Conservation (phyloP, 208 protist genomes). For the Leishmania amazonensis region DNA sequence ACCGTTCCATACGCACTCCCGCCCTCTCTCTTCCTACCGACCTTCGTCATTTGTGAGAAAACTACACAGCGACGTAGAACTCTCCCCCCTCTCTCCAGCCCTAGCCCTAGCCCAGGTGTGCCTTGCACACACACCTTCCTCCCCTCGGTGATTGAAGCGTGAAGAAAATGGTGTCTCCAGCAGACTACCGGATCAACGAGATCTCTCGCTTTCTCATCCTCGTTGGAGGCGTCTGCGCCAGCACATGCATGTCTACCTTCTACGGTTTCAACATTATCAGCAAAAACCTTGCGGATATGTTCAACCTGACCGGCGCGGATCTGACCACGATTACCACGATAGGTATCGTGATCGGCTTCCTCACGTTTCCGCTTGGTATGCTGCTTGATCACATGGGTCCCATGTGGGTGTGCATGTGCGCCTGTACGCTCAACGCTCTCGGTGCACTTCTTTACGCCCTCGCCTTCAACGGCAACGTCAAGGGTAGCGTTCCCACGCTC, state of each 20-base stretch:
- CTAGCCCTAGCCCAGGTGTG: not conserved
- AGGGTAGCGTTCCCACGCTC: conserved; percentile 32
- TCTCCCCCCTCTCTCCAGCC: not conserved
- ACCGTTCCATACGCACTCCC: no score
- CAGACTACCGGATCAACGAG: conserved; percentile 45
- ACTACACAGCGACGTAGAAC: not conserved
- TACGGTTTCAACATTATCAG: conserved; percentile 71
- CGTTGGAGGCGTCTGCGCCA: conserved; percentile 39
- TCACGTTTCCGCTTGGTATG: conserved; percentile 51
- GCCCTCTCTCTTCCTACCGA: not conserved
- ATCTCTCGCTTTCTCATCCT: conserved; percentile 52
- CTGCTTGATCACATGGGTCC: conserved; percentile 67
- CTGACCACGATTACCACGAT: conserved; percentile 66
- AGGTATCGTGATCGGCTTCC: conserved; percentile 47
- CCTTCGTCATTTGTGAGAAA: not conserved
- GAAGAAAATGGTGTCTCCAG: conserved; percentile 16
- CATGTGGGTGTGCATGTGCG: conserved; percentile 36
- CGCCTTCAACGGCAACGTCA: conserved; percentile 53
- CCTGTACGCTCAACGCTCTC: conserved; percentile 29
- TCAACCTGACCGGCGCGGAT: conserved; percentile 36
- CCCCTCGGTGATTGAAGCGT: no score
- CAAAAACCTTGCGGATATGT: conserved; percentile 40
- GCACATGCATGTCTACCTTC: conserved; percentile 38
- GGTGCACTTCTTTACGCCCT: conserved; percentile 58
- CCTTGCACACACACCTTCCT: not conserved